phyloP scores from a whole-genome alignment of 225 moss, liverwort and hornwort species.

The Sphagnum tenellum region DNA sequence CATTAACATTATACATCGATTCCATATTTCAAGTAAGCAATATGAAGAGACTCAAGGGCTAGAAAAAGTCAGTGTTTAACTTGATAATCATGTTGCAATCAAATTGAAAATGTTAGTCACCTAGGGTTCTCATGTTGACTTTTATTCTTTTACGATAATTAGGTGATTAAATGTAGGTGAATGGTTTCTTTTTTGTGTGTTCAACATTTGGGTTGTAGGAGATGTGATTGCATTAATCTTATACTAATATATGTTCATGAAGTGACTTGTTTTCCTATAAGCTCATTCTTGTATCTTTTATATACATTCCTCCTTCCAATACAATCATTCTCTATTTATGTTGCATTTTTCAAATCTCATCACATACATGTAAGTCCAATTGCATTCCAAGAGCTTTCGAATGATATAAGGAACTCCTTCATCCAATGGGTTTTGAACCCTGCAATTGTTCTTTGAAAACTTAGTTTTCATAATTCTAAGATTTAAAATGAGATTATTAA shows the following conservation, averaged over 20 bases:
- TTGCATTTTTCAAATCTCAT: too few species aligned
- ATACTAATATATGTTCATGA: conserved; percentile 98
- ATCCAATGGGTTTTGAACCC: too few species aligned
- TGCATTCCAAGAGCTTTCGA: too few species aligned
- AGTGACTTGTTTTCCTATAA: conserved; percentile 68
- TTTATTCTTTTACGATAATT: too few species aligned
- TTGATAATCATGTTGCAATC: conserved; percentile 50
- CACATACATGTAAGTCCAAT: too few species aligned
- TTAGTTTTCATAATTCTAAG: too few species aligned
- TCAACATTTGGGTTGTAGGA: conserved; percentile 84
- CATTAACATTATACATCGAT: too few species aligned
- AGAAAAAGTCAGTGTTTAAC: conserved; percentile 67
- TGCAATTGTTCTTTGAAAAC: too few species aligned
- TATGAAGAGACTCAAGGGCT: conserved; percentile 53
- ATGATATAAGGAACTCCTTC: too few species aligned
- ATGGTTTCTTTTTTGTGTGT: conserved; percentile 73
- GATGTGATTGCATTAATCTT: conserved; percentile 75
- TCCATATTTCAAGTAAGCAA: conserved; percentile 38
- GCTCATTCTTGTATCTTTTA: conserved; percentile 8
- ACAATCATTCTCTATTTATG: too few species aligned
- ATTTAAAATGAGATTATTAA: conserved; percentile 1
- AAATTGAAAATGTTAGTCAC: conserved; percentile 30
- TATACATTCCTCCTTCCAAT: too few species aligned
- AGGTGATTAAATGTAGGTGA: conserved; percentile 35
- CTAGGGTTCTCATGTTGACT: too few species aligned